Evolutionary conservation across 202 grass and related monocot species (phyloP).

Genomic region (Alloteropsis angusta): DNA sequence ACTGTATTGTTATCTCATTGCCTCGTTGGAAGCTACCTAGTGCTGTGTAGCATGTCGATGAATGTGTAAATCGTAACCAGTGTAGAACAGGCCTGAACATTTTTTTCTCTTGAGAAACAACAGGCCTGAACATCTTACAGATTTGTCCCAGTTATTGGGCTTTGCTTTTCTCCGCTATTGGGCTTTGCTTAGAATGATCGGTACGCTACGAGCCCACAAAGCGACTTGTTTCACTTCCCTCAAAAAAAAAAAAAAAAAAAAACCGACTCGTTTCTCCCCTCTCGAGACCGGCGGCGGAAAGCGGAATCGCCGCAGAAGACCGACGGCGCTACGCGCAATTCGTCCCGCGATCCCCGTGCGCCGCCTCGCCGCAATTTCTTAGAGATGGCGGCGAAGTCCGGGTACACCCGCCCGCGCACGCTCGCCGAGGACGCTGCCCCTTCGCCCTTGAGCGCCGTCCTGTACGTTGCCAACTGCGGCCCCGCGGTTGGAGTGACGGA

Average conservation of each 20-base stretch:
- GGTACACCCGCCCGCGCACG: constrained; percentile 39
- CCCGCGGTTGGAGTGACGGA: constrained; percentile 58
- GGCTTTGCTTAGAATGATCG: not conserved
- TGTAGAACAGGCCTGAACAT: too few species aligned
- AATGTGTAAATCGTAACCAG: too few species aligned
- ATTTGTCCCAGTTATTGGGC: too few species aligned
- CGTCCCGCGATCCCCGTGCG: not conserved
- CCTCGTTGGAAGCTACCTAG: too few species aligned
- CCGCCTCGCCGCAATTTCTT: not conserved
- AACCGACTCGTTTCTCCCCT: not conserved
- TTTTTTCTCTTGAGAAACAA: too few species aligned
- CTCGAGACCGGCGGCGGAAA: not conserved
- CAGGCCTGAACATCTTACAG: too few species aligned
- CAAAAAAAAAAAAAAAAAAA: too few species aligned
- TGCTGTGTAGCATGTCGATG: not conserved
- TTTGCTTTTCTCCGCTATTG: not conserved
- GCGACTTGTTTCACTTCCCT: too few species aligned
- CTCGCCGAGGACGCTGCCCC: constrained; percentile 3
- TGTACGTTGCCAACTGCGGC: constrained; percentile 86
- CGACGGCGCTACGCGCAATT: not conserved
- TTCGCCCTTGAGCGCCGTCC: constrained; percentile 19
- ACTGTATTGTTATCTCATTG: too few species aligned
- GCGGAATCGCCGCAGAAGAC: not conserved
- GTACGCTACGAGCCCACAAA: not conserved
- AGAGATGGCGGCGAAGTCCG: constrained; percentile 30